These are phyloP conservation scores for Magnusiomyces tetraspermus DNA, from an alignment of 1,139 yeast genomes.

Conservation along the genomic window DNA sequence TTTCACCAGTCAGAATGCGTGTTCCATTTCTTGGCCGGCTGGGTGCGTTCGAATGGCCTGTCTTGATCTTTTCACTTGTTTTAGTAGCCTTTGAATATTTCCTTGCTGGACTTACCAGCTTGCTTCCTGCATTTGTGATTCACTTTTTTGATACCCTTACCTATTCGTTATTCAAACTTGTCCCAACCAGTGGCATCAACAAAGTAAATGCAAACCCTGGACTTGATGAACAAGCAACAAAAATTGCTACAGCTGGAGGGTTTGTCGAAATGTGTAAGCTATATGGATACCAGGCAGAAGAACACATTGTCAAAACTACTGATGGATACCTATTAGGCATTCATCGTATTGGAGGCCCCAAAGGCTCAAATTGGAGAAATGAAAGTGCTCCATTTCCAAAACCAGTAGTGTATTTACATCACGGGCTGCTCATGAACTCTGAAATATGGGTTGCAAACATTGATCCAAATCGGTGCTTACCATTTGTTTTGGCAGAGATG, in stretches of 20 bases:
- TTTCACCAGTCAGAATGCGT: conserved; percentile 16
- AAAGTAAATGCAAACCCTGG: conserved; percentile 19
- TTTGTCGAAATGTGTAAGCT: conserved; percentile 56
- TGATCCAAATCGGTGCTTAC: conserved; percentile 54
- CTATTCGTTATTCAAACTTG: conserved; percentile 15
- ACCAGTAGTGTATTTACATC: conserved; percentile 71
- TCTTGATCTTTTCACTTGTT: conserved; percentile 27
- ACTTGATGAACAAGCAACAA: conserved; percentile 18
- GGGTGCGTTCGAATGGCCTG: conserved; percentile 27
- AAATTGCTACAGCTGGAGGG: conserved; percentile 32
- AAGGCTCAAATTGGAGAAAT: conserved; percentile 33
- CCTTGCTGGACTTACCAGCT: conserved; percentile 26
- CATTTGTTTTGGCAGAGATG: conserved; percentile 63
- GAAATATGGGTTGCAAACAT: conserved; percentile 73
- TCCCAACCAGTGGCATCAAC: conserved; percentile 16
- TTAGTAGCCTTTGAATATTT: conserved; percentile 28
- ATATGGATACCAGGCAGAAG: conserved; percentile 58
- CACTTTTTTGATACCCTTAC: conserved; percentile 22
- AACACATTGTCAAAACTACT: conserved; percentile 55
- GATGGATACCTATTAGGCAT: conserved; percentile 48
- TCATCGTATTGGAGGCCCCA: conserved; percentile 42
- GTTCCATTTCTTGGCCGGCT: conserved; percentile 27
- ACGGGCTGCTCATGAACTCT: conserved; percentile 83
- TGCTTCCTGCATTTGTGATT: conserved; percentile 28
- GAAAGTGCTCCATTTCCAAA: conserved; percentile 16